phyloP scores from a whole-genome alignment of 2,329 filamentous ascomycete genomes.

The Dactylellina cionopaga region DNA sequence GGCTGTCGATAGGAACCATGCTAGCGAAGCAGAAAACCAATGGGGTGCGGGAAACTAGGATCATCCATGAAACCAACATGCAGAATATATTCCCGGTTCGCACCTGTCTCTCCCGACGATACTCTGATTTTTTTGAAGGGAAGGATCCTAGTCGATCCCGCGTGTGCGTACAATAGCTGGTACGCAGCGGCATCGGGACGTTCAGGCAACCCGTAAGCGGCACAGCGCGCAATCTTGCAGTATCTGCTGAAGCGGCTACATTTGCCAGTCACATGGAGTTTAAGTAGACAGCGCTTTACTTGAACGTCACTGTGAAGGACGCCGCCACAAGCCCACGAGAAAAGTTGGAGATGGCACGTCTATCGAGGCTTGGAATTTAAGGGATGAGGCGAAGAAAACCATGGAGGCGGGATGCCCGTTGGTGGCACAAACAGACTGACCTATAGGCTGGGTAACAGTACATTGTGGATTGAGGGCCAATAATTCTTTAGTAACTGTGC shows the following conservation, averaged over 20 bases:
- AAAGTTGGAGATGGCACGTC: too few species aligned
- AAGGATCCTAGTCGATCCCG: conserved; percentile 36
- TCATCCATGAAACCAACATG: conserved; percentile 39
- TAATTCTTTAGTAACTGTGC: too few species aligned
- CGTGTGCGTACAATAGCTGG: conserved; percentile 4
- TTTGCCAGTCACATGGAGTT: too few species aligned
- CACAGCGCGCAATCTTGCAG: too few species aligned
- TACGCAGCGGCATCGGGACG: conserved; percentile 48
- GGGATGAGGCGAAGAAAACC: too few species aligned
- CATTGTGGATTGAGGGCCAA: too few species aligned
- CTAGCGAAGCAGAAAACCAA: conserved; percentile 7
- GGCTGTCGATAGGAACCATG: conserved; percentile 1
- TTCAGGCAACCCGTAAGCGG: conserved; percentile 20
- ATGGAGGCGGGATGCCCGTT: conserved; percentile 4
- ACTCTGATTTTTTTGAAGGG: not conserved
- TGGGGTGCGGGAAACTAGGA: conserved; percentile 12
- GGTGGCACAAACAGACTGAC: not conserved
- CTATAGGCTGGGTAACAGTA: too few species aligned
- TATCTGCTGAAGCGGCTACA: too few species aligned
- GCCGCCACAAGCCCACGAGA: too few species aligned
- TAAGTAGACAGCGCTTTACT: too few species aligned
- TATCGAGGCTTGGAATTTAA: too few species aligned
- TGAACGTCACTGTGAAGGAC: too few species aligned
- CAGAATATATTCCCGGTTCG: conserved; percentile 26
- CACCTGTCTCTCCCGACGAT: conserved; percentile 15